Evolutionary conservation across 139 green algal species (phyloP), one percentile per base, ranked within the genome.

Genomic region (Mychonastes homosphaera): DNA sequence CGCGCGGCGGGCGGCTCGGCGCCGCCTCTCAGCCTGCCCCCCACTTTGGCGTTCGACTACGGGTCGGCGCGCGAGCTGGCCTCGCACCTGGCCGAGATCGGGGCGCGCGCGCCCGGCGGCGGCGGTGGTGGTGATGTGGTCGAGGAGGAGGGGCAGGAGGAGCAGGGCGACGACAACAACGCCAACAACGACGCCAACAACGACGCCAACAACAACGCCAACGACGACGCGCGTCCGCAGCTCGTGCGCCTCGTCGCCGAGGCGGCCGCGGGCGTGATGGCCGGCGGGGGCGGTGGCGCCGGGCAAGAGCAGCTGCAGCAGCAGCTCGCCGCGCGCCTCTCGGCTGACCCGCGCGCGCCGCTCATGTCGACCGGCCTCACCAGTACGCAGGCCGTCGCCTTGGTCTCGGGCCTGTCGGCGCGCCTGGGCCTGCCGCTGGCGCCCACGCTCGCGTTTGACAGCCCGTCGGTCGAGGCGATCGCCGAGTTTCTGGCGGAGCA

Each of bases 11-110:
- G 59, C 23, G 26, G 57, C 13, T 13, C 80, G n/a, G 41, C 69
- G 30, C 67, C 86, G 34, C 72, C 81, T 3, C 56, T 70, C 23
- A 86, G 79, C 1, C 55, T 86, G n/a, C n/a, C n/a, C n/a, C n/a
- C n/a, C n/a, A n/a, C n/a, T n/a, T n/a, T n/a, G 15, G 68, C 58
- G 24, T 81, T 86, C 35, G 81, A 88, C 67, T 79, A 84, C 62
- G 76, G 79, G 5, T 74, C 76, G 6, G 40, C 69, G 2, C 15
- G 18, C n/a, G 64, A 49, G 33, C 52, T 83, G 6, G 41, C 58
- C 16, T 33, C 19, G 19, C 67, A 66, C 49, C 43, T 79, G n/a
- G 3, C 19, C 29, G 41, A 63, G 27, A 35, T 29, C 2, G 23
- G n/a, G n/a, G n/a, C n/a, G n/a, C n/a, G n/a, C n/a, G n/a, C n/a